Conservation (phyloP, 202 grass and related monocot genomes). For the Setaria italica region DNA sequence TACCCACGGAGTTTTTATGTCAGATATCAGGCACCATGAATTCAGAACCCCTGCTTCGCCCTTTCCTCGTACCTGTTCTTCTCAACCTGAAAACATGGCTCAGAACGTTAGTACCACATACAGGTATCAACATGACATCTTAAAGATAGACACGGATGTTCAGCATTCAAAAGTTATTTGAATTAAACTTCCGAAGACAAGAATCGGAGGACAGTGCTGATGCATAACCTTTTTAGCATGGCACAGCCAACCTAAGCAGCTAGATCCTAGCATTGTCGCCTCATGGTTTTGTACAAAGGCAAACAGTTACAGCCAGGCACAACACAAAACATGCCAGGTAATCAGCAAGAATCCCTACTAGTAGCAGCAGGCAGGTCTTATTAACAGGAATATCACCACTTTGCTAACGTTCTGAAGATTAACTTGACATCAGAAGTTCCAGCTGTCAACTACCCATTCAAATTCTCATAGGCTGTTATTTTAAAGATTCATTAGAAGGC, state of each 20-base stretch:
- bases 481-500: background rate
- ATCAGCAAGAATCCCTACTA: background rate
- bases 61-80: slow-evolving; percentile 44
- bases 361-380: background rate
- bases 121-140: background rate
- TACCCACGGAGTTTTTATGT: background rate
- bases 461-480: background rate
- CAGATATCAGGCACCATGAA: background rate
- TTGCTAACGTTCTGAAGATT: background rate
- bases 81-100: slow-evolving; percentile 45
- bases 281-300: background rate
- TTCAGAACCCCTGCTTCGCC: background rate
- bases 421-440: background rate
- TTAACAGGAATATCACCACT: background rate
- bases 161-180: background rate
- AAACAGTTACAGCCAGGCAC: background rate
- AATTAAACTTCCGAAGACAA: background rate
- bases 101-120: slow-evolving; percentile 16
- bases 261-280: background rate
- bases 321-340: background rate
- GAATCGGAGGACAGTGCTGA: background rate
- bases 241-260: background rate
- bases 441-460: background rate
- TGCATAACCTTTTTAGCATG: background rate
- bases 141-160: background rate